A percentile compares a stretch with the other conserved stretches of the same genome.
These are phyloP conservation scores for Penicillium antarcticum DNA, from an alignment of 495 filamentous ascomycete species.

Conservation along the genomic window DNA sequence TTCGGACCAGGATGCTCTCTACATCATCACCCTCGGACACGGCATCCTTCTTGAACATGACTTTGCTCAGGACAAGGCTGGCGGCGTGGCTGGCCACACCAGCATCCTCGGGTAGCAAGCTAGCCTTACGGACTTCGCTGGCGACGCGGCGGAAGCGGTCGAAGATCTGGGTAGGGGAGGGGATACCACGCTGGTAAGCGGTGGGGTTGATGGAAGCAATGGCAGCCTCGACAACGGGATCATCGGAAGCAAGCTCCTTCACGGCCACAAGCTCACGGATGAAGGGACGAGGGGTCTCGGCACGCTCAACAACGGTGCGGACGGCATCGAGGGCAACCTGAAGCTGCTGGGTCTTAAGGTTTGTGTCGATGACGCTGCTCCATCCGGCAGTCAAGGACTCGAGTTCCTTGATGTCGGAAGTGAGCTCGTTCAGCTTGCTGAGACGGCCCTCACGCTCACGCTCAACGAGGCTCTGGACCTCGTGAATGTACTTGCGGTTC, in stretches of 20 bases:
- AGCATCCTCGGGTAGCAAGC: slow-evolving; percentile 84
- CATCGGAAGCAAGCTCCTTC: slow-evolving; percentile 82
- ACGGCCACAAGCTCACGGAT: slow-evolving; percentile 86
- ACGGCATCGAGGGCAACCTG: slow-evolving; percentile 94
- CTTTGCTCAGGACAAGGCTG: slow-evolving; percentile 80
- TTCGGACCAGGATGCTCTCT: slow-evolving; percentile 84
- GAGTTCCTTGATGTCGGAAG: slow-evolving; percentile 70
- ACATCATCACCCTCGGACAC: slow-evolving; percentile 85
- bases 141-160: slow-evolving; percentile 97
- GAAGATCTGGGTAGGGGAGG: slow-evolving; percentile 76
- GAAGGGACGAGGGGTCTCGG: slow-evolving; percentile 76
- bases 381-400: slow-evolving; percentile 81
- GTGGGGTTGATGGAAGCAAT: slow-evolving; percentile 91
- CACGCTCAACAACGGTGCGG: slow-evolving; percentile 70
- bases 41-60: slow-evolving; percentile 92
- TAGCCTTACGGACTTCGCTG: slow-evolving; percentile 88
- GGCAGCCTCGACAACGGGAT: slow-evolving; percentile 82
- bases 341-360: slow-evolving; percentile 90
- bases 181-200: slow-evolving; percentile 89
- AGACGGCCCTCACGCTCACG: slow-evolving; percentile 83
- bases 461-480: slow-evolving; percentile 81
- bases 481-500: slow-evolving; percentile 74
- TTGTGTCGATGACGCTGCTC: slow-evolving; percentile 82
- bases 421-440: slow-evolving; percentile 77
- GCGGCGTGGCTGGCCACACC: slow-evolving; percentile 91